A percentile compares a stretch with the other conserved stretches of the same genome.
Conservation (phyloP, 345 rosid species). For the Aegle marmelos region DNA sequence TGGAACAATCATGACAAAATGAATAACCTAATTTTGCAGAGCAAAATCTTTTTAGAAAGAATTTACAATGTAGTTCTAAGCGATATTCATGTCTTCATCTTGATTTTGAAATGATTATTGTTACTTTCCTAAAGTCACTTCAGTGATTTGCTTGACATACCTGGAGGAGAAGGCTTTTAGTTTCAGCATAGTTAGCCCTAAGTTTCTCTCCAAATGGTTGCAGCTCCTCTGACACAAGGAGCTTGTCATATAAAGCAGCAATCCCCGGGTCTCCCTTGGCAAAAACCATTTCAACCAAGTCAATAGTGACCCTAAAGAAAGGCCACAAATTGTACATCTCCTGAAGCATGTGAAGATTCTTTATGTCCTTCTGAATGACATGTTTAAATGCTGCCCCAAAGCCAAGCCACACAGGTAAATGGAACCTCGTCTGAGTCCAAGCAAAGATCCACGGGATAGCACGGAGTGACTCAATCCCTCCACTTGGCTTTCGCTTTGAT, state of each 20-base stretch:
- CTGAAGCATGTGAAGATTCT: slow-evolving; percentile 81
- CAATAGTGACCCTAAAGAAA: slow-evolving; percentile 90
- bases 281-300: slow-evolving; percentile 93
- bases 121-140: background rate
- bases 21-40: background rate
- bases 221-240: slow-evolving; percentile 76
- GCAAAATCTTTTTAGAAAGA: background rate
- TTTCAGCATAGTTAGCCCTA: slow-evolving; percentile 66
- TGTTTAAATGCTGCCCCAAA: slow-evolving; percentile 81
- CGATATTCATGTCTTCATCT: background rate
- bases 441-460: slow-evolving; percentile 99
- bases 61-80: background rate
- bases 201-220: slow-evolving; percentile 72
- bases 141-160: slow-evolving; percentile 26
- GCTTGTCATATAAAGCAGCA: slow-evolving; percentile 83
- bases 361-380: slow-evolving; percentile 61
- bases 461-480: slow-evolving; percentile 96
- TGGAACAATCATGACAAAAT: background rate
- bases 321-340: slow-evolving; percentile 97
- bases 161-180: slow-evolving; percentile 82
- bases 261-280: slow-evolving; percentile 97
- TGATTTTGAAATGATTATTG: no score
- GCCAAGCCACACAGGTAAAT: slow-evolving; percentile 96
- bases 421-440: slow-evolving; percentile 98
- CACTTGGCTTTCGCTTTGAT: slow-evolving; percentile 88